Evolutionary conservation across 1,139 yeast genomes (phyloP).

Genomic region (Kurtzmaniella natalensis): DNA sequence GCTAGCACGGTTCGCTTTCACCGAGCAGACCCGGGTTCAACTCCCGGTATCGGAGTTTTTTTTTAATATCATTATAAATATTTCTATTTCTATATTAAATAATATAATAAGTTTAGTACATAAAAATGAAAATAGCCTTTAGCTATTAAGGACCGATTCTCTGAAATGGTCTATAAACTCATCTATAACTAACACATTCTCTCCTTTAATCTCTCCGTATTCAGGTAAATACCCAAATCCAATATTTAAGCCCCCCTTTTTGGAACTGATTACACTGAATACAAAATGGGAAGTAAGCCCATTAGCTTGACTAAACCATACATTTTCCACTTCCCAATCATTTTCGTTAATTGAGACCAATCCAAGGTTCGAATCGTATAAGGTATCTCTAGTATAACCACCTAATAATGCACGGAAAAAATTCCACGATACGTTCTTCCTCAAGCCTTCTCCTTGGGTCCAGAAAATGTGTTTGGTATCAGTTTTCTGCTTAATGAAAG

Average conservation of each 20-base stretch:
- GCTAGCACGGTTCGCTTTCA: slow-evolving; percentile 82
- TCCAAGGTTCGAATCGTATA: slow-evolving; percentile 30
- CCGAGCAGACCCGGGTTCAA: slow-evolving; percentile 83
- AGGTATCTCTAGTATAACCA: slow-evolving; percentile 11
- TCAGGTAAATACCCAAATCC: slow-evolving; percentile 16
- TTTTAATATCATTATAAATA: too few relatives aligned
- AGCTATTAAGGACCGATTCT: neutral
- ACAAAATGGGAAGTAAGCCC: slow-evolving; percentile 20
- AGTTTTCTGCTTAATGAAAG: neutral
- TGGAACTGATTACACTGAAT: slow-evolving; percentile 17
- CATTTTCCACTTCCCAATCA: slow-evolving; percentile 15
- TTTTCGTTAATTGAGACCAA: slow-evolving; percentile 7
- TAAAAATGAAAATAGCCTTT: too few relatives aligned
- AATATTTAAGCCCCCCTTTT: slow-evolving; percentile 19
- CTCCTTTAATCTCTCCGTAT: slow-evolving; percentile 7
- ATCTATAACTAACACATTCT: neutral
- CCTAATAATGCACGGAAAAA: slow-evolving; percentile 11
- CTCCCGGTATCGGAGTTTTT: slow-evolving; percentile 69
- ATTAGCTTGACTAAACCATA: slow-evolving; percentile 23
- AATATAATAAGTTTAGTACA: too few relatives aligned
- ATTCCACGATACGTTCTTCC: slow-evolving; percentile 12
- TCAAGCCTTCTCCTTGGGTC: slow-evolving; percentile 9
- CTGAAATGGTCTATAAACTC: slow-evolving; percentile 4
- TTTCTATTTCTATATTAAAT: too few relatives aligned
- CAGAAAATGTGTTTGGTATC: slow-evolving; percentile 3